These are phyloP conservation scores for Colletotrichum salicis DNA, from an alignment of 2,329 filamentous ascomycete species.

Conservation along the genomic window DNA sequence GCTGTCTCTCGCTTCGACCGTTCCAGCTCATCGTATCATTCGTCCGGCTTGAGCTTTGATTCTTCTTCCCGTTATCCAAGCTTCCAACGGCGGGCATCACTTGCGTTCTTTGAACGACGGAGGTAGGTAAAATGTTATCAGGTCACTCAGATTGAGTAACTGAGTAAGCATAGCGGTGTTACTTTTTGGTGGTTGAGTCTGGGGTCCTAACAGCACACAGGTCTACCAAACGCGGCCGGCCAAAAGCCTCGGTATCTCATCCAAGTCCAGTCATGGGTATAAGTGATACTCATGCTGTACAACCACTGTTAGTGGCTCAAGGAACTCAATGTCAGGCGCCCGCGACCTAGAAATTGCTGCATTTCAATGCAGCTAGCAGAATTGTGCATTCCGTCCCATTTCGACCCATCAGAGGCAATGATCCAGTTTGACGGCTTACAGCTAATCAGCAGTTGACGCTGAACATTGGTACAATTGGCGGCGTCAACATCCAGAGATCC, in stretches of 20 bases:
- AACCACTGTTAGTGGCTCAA: background rate
- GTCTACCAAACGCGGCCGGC: conserved; percentile 5
- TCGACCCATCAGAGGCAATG: background rate
- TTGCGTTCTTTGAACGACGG: background rate
- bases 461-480: background rate
- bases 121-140: background rate
- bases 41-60: conserved; percentile 1
- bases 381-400: background rate
- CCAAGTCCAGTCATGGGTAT: background rate
- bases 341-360: background rate
- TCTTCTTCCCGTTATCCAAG: background rate
- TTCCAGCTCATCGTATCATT: conserved; percentile 9
- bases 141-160: background rate
- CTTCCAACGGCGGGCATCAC: background rate
- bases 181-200: background rate
- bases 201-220: background rate
- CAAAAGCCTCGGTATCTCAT: conserved; percentile 1
- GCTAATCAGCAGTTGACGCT: background rate
- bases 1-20: conserved; percentile 13
- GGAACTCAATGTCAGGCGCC: background rate
- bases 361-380: background rate
- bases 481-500: background rate
- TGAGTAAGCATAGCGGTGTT: background rate
- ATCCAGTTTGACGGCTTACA: background rate
- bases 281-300: background rate